Percentiles rank a stretch among this genome's conserved stretches.
phyloP scores from a whole-genome alignment of 2,329 filamentous ascomycete genomes.

The Scleromitrula shiraiana region DNA sequence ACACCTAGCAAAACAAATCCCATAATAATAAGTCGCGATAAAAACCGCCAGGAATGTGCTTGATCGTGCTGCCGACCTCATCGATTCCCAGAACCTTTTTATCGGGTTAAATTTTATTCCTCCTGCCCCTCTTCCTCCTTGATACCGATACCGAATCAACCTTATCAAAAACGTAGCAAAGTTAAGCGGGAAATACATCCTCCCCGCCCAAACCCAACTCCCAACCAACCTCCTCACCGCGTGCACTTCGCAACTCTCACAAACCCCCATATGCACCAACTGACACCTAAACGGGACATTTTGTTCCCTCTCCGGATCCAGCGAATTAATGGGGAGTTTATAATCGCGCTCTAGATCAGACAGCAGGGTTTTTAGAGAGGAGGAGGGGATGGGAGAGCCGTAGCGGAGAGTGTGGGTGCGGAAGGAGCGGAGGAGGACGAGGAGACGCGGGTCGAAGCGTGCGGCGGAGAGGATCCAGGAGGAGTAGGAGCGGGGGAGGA shows the following conservation, averaged over 20 bases:
- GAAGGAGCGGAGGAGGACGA: slow-evolving; percentile 63
- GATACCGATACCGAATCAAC: too few relatives aligned
- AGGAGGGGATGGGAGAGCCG: too few relatives aligned
- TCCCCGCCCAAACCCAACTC: slow-evolving; percentile 67
- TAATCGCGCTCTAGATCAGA: slow-evolving; percentile 66
- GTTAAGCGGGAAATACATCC: slow-evolving; percentile 69
- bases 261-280: slow-evolving; percentile 73
- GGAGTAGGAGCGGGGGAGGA: slow-evolving; percentile 65
- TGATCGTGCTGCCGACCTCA: slow-evolving; percentile 54
- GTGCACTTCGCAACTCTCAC: slow-evolving; percentile 67
- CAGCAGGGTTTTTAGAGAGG: slow-evolving; percentile 65
- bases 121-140: too few relatives aligned
- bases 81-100: too few relatives aligned
- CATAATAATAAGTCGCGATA: slow-evolving; percentile 75
- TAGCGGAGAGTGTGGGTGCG: slow-evolving; percentile 59
- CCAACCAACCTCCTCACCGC: slow-evolving; percentile 58
- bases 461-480: slow-evolving; percentile 77
- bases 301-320: slow-evolving; percentile 52
- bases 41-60: slow-evolving; percentile 73
- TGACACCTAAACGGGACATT: slow-evolving; percentile 72
- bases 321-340: slow-evolving; percentile 59
- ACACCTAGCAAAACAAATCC: slow-evolving; percentile 72
- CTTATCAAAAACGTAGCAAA: too few relatives aligned
- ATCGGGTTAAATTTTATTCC: too few relatives aligned
- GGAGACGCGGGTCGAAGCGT: slow-evolving; percentile 64